A percentile compares a stretch with the other conserved stretches of the same genome.
These are phyloP conservation scores for Crithidia expoeki DNA, from an alignment of 208 protist species.

Conservation along the genomic window DNA sequence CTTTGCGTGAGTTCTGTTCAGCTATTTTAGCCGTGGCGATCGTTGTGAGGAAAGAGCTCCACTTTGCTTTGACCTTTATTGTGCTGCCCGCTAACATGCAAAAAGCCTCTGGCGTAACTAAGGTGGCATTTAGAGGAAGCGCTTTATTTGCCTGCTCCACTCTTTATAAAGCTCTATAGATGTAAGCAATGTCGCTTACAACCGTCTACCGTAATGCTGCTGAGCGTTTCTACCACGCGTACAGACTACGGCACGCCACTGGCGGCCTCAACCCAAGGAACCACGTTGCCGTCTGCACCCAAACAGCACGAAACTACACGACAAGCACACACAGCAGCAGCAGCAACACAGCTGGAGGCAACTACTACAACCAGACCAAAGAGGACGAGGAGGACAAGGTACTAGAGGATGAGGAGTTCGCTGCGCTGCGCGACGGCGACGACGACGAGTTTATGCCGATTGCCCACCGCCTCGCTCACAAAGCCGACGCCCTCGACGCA, in stretches of 20 bases:
- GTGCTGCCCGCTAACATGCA: too few relatives aligned
- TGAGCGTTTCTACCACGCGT: background rate
- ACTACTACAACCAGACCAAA: slow-evolving; percentile 22
- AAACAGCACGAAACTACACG: background rate
- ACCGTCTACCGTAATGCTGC: background rate
- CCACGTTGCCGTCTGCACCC: background rate
- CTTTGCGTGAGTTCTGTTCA: too few relatives aligned
- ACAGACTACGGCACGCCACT: background rate
- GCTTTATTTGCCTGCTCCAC: too few relatives aligned
- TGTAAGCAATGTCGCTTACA: background rate
- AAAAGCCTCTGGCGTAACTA: too few relatives aligned
- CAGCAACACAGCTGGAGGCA: background rate
- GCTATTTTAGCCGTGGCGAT: too few relatives aligned
- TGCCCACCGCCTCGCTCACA: slow-evolving; percentile 48
- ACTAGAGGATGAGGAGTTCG: slow-evolving; percentile 85
- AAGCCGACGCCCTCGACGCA: slow-evolving; percentile 62
- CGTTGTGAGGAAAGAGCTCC: too few relatives aligned
- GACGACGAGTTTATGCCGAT: slow-evolving; percentile 59
- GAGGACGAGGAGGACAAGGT: slow-evolving; percentile 55
- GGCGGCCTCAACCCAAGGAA: too few relatives aligned
- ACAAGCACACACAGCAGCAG: slow-evolving; percentile 1
- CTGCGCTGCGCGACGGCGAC: slow-evolving; percentile 38
- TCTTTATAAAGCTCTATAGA: too few relatives aligned
- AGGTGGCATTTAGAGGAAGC: too few relatives aligned
- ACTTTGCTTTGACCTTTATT: too few relatives aligned